Evolutionary conservation across 2,329 filamentous ascomycete genomes (phyloP).

Genomic region (Ophiostoma populinum): DNA sequence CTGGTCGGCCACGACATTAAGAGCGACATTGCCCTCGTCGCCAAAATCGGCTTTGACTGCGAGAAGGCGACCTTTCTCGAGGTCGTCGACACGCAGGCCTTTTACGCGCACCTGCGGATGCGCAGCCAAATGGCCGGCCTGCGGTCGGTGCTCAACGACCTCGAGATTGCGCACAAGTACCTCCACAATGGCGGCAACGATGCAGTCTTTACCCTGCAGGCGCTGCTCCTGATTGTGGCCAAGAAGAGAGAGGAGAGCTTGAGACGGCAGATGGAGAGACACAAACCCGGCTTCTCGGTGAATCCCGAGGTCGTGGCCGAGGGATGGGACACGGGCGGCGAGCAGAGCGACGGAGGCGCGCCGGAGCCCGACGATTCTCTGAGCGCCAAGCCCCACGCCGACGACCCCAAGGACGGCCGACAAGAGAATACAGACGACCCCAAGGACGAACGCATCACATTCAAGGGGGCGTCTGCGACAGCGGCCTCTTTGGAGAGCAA

Average conservation of each 20-base stretch:
- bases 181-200: slow-evolving; percentile 87
- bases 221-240: slow-evolving; percentile 45
- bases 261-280: slow-evolving; percentile 5
- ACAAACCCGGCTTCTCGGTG: not conserved
- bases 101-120: slow-evolving; percentile 48
- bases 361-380: too few relatives aligned
- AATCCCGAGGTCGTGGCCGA: slow-evolving; percentile 8
- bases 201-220: slow-evolving; percentile 60
- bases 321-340: slow-evolving; percentile 17
- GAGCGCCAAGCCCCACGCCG: too few relatives aligned
- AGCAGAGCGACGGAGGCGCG: slow-evolving; percentile 17
- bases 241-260: slow-evolving; percentile 16
- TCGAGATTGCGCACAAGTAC: slow-evolving; percentile 44
- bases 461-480: too few relatives aligned
- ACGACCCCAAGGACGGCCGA: too few relatives aligned
- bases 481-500: too few relatives aligned
- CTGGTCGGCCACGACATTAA: slow-evolving; percentile 62
- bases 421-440: too few relatives aligned
- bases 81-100: slow-evolving; percentile 51
- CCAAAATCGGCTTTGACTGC: slow-evolving; percentile 44
- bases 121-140: slow-evolving; percentile 39
- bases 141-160: slow-evolving; percentile 38
- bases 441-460: too few relatives aligned
- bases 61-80: slow-evolving; percentile 39
- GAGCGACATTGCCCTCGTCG: slow-evolving; percentile 52